Evolutionary conservation across 192 early-diverging fungal genomes (phyloP), one percentile per base, ranked within the genome.

Genomic region (Podochytrium sp.): DNA sequence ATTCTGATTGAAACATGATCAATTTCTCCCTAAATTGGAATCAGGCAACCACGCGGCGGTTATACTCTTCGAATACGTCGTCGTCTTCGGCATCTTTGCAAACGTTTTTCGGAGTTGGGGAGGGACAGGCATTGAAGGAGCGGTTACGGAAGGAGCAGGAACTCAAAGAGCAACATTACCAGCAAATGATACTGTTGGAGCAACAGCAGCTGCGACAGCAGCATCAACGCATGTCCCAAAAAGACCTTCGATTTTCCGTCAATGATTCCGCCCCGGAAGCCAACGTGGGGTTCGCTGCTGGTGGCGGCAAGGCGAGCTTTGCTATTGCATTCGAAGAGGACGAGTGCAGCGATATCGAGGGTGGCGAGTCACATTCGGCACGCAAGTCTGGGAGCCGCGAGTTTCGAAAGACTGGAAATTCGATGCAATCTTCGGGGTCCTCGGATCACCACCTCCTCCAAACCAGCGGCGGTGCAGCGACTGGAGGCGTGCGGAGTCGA

Each of bases 81-180:
- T 14, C 55, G 7, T 57, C 52, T 20, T 34, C 56, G 4, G 29
- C 55, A 1, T 59, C 55, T 18, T 39, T 71, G 37, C 69, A 71
- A 59, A 71, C 69, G 20, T 71, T 71, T 47, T 71, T 71, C 41
- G 69, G 69, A 29, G 56, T 59, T 23, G 69, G 69, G 7, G 69
- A 71, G 42, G 69, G 69, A 14, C 69, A 71, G 43, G 27, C 40
- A 1, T 60, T 71, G 69, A 71, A 71, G 32, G 56, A 59, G 56
- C 30, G 57, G n/a, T 32, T 71, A 41, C 10, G 20, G 38, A 30
- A 40, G 0, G 69, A 71, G 34, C 55, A 57, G 39, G 69, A 71
- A 60, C 16, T 60, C 25, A 27, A 39, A 18, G 69, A 71, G 4
- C 39, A 59, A 23, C 34, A 71, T 25, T 55, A 55, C 29, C 52